Evolutionary conservation across 495 filamentous ascomycete genomes (phyloP), one percentile per base, ranked within the genome.

Genomic region (Xanthoparmelia taractica): DNA sequence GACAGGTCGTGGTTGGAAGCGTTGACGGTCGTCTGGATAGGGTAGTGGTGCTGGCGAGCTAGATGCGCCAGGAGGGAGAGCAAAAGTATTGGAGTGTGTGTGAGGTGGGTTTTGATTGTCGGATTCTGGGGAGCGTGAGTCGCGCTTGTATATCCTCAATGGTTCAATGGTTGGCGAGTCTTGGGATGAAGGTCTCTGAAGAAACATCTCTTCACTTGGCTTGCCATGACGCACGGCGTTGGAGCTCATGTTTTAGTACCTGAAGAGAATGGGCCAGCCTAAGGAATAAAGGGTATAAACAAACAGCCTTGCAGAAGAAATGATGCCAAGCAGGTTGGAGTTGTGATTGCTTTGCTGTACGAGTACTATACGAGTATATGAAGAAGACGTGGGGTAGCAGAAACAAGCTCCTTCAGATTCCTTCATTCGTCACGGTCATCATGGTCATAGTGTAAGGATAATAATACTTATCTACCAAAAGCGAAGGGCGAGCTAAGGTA

Each of bases 161-260:
- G 92, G 92, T 62, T 88, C 91, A 63, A 97, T 82, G 4, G 87
- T 87, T 47, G 91, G 87, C 60, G 86, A 85, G 58, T 86, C 82
- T 31, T 77, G 77, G 59, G 75, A 75, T 25, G 75, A 73, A 38
- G 79, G 82, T 20, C 82, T 76, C 67, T 81, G 81, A 67, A 92
- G 80, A 73, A 93, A 93, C 72, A 94, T 84, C 78, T 93, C 90
- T 65, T 88, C 87, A 12, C 20, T 12, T 27, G 50, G 50, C 67
- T 83, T 78, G 68, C 83, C 83, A 67, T 73, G 71, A 68, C 73
- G 75, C 50, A 73, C 77, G 70, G 74, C 69, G 54, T 67, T 48
- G 48, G 69, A 67, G 64, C 59, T 67, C 66, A 71, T 71, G n/a
- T 31, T 67, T 34, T 33, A 63, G 52, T 57, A 41, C 59, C 48